phyloP scores from a whole-genome alignment of 2,329 filamentous ascomycete genomes.

The Aspergillus sp. region DNA sequence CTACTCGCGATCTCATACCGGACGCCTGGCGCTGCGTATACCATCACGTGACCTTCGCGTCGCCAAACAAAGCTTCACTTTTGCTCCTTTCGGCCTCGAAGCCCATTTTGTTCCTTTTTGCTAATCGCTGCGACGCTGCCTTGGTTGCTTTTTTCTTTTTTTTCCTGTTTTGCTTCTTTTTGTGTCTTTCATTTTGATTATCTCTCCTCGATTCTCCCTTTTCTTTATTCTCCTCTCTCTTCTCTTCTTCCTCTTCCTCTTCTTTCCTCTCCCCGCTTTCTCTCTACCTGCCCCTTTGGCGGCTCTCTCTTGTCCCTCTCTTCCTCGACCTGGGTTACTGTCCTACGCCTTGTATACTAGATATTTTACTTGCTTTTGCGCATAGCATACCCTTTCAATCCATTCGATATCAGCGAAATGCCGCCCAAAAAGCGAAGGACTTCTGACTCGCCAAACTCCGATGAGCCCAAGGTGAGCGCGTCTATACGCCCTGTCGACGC shows the following conservation, averaged over 20 bases:
- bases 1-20: no score
- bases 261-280: constrained; percentile 2
- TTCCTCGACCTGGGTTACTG: background rate
- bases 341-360: background rate
- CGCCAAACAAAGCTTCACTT: no score
- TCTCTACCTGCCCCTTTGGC: background rate
- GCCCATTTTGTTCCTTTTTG: no score
- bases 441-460: background rate
- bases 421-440: constrained; percentile 1
- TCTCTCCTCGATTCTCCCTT: background rate
- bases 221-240: background rate
- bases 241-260: background rate
- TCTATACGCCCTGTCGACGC: no score
- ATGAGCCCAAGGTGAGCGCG: background rate
- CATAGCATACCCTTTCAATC: background rate
- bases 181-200: background rate
- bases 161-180: constrained; percentile 1
- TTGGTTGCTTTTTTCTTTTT: constrained; percentile 3
- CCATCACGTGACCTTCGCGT: no score
- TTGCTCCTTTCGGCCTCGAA: no score
- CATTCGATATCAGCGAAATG: background rate
- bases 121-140: background rate
- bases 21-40: no score
- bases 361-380: background rate
- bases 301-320: background rate